Conservation (phyloP, 208 protist species). For the Crithidia expoeki region DNA sequence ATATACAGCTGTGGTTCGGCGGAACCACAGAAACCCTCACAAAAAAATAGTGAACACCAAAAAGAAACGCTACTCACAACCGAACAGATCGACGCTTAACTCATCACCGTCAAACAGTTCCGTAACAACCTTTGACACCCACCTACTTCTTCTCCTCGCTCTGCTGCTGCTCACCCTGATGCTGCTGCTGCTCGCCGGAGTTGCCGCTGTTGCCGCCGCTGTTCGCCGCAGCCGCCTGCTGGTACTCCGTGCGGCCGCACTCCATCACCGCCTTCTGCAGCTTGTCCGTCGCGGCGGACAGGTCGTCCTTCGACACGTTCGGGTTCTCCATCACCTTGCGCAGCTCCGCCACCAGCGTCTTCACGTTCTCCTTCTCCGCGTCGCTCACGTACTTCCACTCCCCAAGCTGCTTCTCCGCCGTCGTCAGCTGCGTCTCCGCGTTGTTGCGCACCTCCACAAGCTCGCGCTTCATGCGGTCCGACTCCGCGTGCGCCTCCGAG, state of each 20-base stretch:
- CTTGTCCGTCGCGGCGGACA: conserved; percentile 58
- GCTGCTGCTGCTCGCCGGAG: conserved; percentile 1
- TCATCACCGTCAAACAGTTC: too few relatives aligned
- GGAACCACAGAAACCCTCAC: too few relatives aligned
- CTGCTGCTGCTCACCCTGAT: conserved; percentile 5
- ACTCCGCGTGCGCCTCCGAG: conserved; percentile 77
- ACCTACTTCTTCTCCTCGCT: neutral
- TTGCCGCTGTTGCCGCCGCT: conserved; percentile 76
- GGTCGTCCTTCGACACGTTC: conserved; percentile 71
- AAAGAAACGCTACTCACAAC: too few relatives aligned
- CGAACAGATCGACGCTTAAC: too few relatives aligned
- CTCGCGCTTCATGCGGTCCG: conserved; percentile 75
- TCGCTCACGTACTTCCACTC: conserved; percentile 90
- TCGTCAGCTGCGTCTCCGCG: conserved; percentile 70
- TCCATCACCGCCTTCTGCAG: conserved; percentile 89
- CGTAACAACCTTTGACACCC: too few relatives aligned
- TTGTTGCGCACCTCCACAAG: conserved; percentile 86
- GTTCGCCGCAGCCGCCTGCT: conserved; percentile 70
- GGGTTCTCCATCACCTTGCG: conserved; percentile 73
- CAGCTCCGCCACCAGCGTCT: conserved; percentile 52
- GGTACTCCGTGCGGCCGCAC: conserved; percentile 74
- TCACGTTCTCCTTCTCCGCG: conserved; percentile 73
- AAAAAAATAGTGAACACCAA: too few relatives aligned
- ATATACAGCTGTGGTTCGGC: too few relatives aligned
- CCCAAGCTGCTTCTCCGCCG: conserved; percentile 73